Evolutionary conservation across 345 rosid genomes (phyloP).

Genomic region (Brassica nigra): DNA sequence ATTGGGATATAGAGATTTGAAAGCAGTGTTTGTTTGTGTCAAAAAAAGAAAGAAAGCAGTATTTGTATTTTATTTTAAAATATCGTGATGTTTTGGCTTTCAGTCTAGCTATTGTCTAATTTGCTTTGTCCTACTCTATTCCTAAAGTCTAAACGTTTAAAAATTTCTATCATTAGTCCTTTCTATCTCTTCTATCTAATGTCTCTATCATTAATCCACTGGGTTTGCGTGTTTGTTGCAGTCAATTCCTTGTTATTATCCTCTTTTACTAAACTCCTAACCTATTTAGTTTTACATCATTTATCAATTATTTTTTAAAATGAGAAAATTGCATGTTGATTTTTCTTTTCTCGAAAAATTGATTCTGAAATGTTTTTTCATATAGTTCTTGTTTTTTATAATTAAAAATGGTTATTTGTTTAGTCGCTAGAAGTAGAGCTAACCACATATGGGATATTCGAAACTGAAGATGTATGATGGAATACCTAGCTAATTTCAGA

Average conservation of each 20-base stretch:
- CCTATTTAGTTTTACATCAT: not conserved
- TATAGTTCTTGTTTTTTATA: not conserved
- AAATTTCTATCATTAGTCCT: not conserved
- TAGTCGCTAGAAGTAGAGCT: not conserved
- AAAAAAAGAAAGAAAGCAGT: not conserved
- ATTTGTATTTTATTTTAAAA: not conserved
- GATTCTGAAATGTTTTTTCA: not conserved
- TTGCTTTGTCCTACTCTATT: not conserved
- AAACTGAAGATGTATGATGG: not conserved
- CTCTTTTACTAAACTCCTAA: not conserved
- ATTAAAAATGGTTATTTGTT: not conserved
- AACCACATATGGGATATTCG: not conserved
- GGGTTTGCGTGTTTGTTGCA: not conserved
- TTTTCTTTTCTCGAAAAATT: not conserved
- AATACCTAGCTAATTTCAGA: not conserved
- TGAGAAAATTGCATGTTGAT: not conserved
- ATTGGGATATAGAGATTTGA: not conserved
- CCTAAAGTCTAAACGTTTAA: not conserved
- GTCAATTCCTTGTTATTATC: not conserved
- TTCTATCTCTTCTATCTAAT: not conserved
- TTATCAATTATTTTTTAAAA: not conserved
- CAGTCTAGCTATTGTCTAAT: not conserved
- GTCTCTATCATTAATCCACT: constrained; percentile 6
- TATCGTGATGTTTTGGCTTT: not conserved
- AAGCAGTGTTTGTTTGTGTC: not conserved